Percentiles rank a stretch among this genome's conserved stretches.
Conservation (phyloP, 1,284 basidiomycete genomes). For the Boletus semigastroideus region DNA sequence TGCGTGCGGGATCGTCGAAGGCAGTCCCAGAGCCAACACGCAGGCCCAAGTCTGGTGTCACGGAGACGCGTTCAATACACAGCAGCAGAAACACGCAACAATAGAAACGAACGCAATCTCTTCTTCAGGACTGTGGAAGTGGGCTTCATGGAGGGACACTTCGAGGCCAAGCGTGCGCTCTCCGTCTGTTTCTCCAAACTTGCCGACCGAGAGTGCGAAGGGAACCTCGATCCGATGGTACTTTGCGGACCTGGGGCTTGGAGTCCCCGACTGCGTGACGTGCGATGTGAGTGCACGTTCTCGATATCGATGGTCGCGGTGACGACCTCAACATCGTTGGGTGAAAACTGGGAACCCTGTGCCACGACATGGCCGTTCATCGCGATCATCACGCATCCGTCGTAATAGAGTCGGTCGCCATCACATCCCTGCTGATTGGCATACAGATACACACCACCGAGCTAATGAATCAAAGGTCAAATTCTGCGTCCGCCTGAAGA, state of each 20-base stretch:
- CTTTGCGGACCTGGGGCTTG: conserved; percentile 75
- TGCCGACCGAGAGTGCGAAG: conserved; percentile 72
- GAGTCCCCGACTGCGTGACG: conserved; percentile 80
- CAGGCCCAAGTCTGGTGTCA: conserved; percentile 78
- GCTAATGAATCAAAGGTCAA: conserved; percentile 43
- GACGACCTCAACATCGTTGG: conserved; percentile 94
- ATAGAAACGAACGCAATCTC: conserved; percentile 83
- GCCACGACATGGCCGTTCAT: conserved; percentile 92
- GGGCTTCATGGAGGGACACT: conserved; percentile 53
- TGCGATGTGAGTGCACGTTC: conserved; percentile 87
- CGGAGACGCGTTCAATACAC: conserved; percentile 4
- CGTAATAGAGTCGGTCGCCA: conserved; percentile 96
- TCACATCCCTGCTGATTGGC: conserved; percentile 99
- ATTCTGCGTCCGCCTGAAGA: background rate
- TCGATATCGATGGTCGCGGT: conserved; percentile 95
- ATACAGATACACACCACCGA: conserved; percentile 96
- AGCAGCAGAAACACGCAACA: background rate
- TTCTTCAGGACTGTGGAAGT: conserved; percentile 89
- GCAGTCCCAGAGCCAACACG: conserved; percentile 99
- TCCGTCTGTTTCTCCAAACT: conserved; percentile 55
- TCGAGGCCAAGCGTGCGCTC: conserved; percentile 52
- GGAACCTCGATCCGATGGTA: conserved; percentile 81
- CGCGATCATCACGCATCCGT: conserved; percentile 95
- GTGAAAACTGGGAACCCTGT: conserved; percentile 95
- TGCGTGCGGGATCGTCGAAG: conserved; percentile 90